Conservation (phyloP, 768 basidiomycete species). For the Mycena venus region DNA sequence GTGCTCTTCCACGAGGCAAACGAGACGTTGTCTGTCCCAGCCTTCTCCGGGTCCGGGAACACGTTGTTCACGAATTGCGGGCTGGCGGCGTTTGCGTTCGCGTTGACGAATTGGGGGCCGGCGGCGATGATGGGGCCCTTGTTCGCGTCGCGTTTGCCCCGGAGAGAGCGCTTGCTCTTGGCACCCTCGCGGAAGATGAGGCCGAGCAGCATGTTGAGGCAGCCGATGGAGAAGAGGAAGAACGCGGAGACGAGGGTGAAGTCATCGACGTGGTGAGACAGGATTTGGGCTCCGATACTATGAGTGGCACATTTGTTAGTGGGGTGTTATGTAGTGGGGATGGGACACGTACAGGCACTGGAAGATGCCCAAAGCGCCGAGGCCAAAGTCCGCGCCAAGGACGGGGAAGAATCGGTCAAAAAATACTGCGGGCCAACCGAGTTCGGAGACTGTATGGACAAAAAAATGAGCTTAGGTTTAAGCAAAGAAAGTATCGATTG, state of each 20-base stretch:
- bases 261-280: conserved; percentile 83
- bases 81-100: no score
- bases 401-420: conserved; percentile 94
- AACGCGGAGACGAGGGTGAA: conserved; percentile 91
- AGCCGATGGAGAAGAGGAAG: conserved; percentile 87
- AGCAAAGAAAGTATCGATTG: conserved; percentile 18
- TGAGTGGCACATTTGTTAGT: not conserved
- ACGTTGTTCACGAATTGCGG: conserved; percentile 51
- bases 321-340: not conserved
- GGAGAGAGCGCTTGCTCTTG: conserved; percentile 76
- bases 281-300: conserved; percentile 77
- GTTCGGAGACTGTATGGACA: conserved; percentile 68
- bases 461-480: not conserved
- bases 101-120: conserved; percentile 50
- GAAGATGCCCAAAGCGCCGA: conserved; percentile 90
- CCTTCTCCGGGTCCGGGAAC: conserved; percentile 44
- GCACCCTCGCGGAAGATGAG: conserved; percentile 81
- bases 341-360: conserved; percentile 76
- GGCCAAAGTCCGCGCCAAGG: conserved; percentile 87
- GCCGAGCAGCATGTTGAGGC: conserved; percentile 85
- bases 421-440: conserved; percentile 82
- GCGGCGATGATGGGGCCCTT: conserved; percentile 66
- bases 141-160: conserved; percentile 60
- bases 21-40: conserved; percentile 26
- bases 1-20: conserved; percentile 45